These are phyloP conservation scores for Aurinia saxatilis DNA, from an alignment of 345 rosid species.

Conservation along the genomic window DNA sequence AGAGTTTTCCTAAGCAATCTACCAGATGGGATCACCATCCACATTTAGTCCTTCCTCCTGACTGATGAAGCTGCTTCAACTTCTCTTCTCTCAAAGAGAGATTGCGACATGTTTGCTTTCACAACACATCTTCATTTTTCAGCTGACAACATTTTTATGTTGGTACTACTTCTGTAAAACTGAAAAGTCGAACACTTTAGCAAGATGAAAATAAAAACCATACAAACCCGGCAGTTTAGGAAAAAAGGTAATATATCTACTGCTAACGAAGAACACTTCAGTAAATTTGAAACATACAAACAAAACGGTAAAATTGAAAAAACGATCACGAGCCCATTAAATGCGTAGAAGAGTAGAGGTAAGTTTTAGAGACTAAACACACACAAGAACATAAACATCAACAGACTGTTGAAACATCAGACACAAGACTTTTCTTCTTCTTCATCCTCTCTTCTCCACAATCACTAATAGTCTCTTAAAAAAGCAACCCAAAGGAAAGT, in stretches of 20 bases:
- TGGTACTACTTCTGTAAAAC: too few relatives aligned
- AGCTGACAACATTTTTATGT: background rate
- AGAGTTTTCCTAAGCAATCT: too few relatives aligned
- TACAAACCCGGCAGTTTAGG: too few relatives aligned
- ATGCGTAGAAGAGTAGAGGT: background rate
- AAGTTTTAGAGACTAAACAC: conserved; percentile 4
- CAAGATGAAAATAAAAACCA: too few relatives aligned
- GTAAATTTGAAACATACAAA: background rate
- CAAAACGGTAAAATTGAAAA: background rate
- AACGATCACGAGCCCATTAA: background rate
- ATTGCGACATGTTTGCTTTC: too few relatives aligned
- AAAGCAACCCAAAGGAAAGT: too few relatives aligned
- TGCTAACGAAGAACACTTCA: background rate
- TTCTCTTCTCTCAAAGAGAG: background rate
- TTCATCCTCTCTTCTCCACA: conserved; percentile 12
- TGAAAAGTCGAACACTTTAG: too few relatives aligned
- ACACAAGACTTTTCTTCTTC: conserved; percentile 10
- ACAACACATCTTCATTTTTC: background rate
- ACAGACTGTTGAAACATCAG: conserved; percentile 14
- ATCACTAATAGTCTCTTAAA: conserved; percentile 14
- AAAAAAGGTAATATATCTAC: background rate
- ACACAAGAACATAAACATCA: background rate
- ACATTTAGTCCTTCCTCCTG: background rate
- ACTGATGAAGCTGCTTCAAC: background rate
- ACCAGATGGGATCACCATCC: background rate